phyloP scores from a whole-genome alignment of 495 filamentous ascomycete species.

The Hypoxylon rickii region DNA sequence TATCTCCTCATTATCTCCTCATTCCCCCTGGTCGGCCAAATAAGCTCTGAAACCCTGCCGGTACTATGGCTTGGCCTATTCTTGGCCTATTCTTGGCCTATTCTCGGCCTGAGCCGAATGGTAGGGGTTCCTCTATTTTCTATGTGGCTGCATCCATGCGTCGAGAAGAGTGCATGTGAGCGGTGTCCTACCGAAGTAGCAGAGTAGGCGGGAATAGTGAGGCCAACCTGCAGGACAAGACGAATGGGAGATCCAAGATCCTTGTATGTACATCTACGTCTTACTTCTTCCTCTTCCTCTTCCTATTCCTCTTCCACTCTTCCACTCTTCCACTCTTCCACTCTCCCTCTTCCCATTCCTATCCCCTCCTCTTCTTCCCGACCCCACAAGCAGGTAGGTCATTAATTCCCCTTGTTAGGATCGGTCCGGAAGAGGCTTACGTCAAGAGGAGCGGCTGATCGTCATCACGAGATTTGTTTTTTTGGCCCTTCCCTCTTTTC shows the following conservation, averaged over 20 bases:
- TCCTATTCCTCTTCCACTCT: constrained; percentile 1
- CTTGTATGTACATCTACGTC: constrained; percentile 8
- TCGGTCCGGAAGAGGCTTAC: constrained; percentile 29
- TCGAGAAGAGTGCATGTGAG: constrained; percentile 32
- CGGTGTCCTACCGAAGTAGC: constrained; percentile 16
- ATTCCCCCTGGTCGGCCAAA: constrained; percentile 35
- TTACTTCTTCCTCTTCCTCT: not conserved
- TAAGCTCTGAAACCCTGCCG: constrained; percentile 41
- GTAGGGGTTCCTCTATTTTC: constrained; percentile 25
- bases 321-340: constrained; percentile 3
- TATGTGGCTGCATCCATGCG: constrained; percentile 34
- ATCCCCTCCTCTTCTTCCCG: constrained; percentile 1
- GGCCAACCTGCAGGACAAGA: constrained; percentile 1
- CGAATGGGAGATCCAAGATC: constrained; percentile 16
- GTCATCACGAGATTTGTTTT: constrained; percentile 17
- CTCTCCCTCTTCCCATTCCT: not conserved
- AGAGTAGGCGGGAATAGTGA: not conserved
- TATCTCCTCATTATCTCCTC: no score
- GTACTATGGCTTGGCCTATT: constrained; percentile 26
- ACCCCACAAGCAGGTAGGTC: constrained; percentile 27
- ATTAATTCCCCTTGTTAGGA: constrained; percentile 30
- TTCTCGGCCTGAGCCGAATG: constrained; percentile 44
- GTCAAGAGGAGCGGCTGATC: constrained; percentile 33
- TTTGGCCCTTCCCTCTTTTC: no score
- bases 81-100: no score